A percentile compares a stretch with the other conserved stretches of the same genome.
These are phyloP conservation scores for Aspergillus pseudotamarii DNA, from an alignment of 2,329 filamentous ascomycete genomes.

Conservation along the genomic window DNA sequence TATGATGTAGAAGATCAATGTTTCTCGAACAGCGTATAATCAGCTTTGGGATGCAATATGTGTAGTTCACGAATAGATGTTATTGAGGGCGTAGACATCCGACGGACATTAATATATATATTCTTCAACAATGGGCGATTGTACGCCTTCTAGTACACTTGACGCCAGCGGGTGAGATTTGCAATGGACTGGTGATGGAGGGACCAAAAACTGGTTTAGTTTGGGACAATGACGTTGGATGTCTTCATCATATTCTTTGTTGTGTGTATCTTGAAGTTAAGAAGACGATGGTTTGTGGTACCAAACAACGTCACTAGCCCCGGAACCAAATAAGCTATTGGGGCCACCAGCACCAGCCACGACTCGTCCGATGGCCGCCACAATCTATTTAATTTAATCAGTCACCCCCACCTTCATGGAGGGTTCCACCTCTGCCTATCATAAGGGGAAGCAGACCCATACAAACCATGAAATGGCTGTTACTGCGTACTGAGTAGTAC, in stretches of 20 bases:
- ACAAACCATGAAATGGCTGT: too few species aligned
- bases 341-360: neutral
- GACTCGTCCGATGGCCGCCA: neutral
- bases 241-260: neutral
- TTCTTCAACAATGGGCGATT: neutral
- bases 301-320: conserved; percentile 15
- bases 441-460: neutral
- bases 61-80: neutral
- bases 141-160: neutral
- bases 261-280: neutral
- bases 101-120: neutral
- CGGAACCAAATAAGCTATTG: conserved; percentile 1
- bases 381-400: neutral
- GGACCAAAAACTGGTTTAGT: neutral
- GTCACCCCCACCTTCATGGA: neutral
- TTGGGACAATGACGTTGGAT: conserved; percentile 11
- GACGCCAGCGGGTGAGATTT: neutral
- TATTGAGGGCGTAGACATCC: neutral
- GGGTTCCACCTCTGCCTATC: neutral
- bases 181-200: neutral
- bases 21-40: neutral
- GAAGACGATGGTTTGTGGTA: neutral
- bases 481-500: too few species aligned
- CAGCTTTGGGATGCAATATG: neutral
- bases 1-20: neutral